Percentiles rank a stretch among this genome's conserved stretches.
These are phyloP conservation scores for Scenedesmus sp. DNA, from an alignment of 163 green algal genomes.

Conservation along the genomic window DNA sequence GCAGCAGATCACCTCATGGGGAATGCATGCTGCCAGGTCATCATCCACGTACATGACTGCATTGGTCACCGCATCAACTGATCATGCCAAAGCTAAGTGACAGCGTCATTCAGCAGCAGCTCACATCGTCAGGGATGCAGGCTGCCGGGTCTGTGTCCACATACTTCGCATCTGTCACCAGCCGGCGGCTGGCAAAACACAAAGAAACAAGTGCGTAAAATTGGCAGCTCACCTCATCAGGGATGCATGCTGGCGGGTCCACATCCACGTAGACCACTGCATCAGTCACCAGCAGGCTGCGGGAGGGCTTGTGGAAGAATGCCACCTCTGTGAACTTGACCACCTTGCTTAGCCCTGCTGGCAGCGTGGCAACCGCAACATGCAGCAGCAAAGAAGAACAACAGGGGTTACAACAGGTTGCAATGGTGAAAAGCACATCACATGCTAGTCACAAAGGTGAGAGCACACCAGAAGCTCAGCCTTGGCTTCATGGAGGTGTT, in stretches of 20 bases:
- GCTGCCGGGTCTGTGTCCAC: slow-evolving; percentile 81
- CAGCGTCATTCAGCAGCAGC: neutral
- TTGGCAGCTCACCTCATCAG: slow-evolving; percentile 5
- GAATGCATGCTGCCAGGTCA: too few relatives aligned
- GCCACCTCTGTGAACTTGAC: slow-evolving; percentile 84
- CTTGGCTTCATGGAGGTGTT: too few relatives aligned
- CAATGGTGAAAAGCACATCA: too few relatives aligned
- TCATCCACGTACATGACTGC: too few relatives aligned
- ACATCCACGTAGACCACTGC: slow-evolving; percentile 87
- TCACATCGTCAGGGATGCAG: slow-evolving; percentile 60
- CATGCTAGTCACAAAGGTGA: too few relatives aligned
- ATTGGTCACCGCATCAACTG: too few relatives aligned
- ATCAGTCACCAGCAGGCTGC: slow-evolving; percentile 95
- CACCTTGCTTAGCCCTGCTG: slow-evolving; percentile 39
- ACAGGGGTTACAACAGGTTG: too few relatives aligned
- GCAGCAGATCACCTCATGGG: neutral
- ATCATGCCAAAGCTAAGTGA: neutral
- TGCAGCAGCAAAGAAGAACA: neutral
- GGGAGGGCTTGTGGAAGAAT: slow-evolving; percentile 88
- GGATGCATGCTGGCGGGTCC: slow-evolving; percentile 78
- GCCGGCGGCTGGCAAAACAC: slow-evolving; percentile 56
- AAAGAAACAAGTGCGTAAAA: too few relatives aligned
- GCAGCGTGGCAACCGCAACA: neutral
- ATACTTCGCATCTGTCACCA: slow-evolving; percentile 95
- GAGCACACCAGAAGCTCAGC: too few relatives aligned